Evolutionary conservation across 495 filamentous ascomycete genomes (phyloP).

Genomic region (Aspergillus sparsus): DNA sequence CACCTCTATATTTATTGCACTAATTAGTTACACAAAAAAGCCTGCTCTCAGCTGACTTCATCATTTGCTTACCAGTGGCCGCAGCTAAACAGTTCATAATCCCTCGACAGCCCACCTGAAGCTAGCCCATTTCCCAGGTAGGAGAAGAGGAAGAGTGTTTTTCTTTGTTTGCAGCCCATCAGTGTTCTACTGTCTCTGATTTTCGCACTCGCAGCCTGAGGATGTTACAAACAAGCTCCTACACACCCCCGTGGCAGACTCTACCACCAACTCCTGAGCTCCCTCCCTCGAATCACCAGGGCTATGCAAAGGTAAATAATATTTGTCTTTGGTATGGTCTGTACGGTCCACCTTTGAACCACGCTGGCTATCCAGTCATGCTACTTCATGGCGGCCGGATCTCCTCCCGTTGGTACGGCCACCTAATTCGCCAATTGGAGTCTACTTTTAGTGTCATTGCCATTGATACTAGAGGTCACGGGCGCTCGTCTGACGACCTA

Average conservation of each 20-base stretch:
- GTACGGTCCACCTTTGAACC: not conserved
- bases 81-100: too few species aligned
- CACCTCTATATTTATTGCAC: too few species aligned
- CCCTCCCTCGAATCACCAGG: not conserved
- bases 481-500: not conserved
- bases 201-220: too few species aligned
- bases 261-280: conserved; percentile 2
- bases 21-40: too few species aligned
- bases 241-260: not conserved
- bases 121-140: too few species aligned
- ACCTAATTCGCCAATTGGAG: not conserved
- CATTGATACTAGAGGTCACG: not conserved
- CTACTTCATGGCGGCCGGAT: conserved; percentile 10
- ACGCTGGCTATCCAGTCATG: not conserved
- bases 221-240: not conserved
- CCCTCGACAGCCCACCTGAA: too few species aligned
- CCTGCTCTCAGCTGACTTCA: too few species aligned
- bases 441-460: not conserved
- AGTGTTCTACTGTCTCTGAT: too few species aligned
- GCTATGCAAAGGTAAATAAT: not conserved
- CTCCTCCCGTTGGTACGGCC: conserved; percentile 9
- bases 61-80: too few species aligned
- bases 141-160: too few species aligned
- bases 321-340: not conserved
- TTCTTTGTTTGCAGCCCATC: too few species aligned